Conservation (phyloP, 108 stramenopile genomes). For the Cyclotella choctawhatcheeana region DNA sequence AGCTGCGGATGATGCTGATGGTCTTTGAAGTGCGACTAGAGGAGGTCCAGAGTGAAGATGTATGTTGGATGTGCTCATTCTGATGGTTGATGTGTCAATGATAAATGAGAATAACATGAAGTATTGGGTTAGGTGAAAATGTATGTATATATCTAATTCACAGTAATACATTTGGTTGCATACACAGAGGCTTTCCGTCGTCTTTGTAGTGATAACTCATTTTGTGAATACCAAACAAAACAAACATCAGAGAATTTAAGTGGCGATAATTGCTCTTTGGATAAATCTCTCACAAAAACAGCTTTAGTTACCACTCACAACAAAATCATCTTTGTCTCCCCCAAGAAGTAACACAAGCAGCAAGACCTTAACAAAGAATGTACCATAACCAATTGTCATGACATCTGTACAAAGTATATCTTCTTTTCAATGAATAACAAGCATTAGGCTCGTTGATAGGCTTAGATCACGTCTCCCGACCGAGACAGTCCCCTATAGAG, state of each 20-base stretch:
- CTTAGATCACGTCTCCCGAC: constrained; percentile 57
- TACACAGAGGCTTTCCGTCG: no score
- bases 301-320: constrained; percentile 47
- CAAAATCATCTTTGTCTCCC: constrained; percentile 26
- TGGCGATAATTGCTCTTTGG: constrained; percentile 51
- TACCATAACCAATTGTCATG: constrained; percentile 12
- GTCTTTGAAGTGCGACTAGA: no score
- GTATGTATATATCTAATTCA: no score
- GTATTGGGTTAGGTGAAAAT: no score
- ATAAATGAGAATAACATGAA: no score
- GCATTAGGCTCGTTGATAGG: constrained; percentile 26
- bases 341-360: constrained; percentile 1
- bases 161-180: no score
- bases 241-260: constrained; percentile 24
- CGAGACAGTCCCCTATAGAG: constrained; percentile 54
- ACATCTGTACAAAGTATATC: constrained; percentile 14
- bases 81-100: no score
- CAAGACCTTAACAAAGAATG: constrained; percentile 30
- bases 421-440: constrained; percentile 5
- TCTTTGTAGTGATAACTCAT: no score
- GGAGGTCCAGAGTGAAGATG: no score
- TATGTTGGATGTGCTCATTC: no score
- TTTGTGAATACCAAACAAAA: not conserved
- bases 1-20: no score
- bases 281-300: constrained; percentile 33